These are phyloP conservation scores for Neurospora hispaniola DNA, from an alignment of 495 filamentous ascomycete genomes.

Conservation along the genomic window DNA sequence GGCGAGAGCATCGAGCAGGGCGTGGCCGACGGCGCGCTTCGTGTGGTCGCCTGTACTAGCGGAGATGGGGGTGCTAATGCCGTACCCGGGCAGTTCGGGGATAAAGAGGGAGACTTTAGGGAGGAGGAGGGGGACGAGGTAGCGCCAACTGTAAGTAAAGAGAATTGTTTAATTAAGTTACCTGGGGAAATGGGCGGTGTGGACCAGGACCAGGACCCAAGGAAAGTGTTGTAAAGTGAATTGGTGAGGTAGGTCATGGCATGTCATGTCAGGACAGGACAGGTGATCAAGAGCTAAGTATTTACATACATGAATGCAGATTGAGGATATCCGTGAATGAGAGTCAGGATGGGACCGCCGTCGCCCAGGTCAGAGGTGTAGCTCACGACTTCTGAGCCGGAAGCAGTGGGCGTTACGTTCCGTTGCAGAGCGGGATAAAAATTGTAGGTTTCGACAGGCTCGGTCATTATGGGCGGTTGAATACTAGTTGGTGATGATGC, in stretches of 20 bases:
- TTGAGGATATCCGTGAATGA: constrained; percentile 19
- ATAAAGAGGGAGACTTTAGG: constrained; percentile 25
- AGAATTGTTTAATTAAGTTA: no score
- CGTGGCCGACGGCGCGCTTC: constrained; percentile 27
- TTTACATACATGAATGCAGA: constrained; percentile 17
- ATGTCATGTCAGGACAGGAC: background rate
- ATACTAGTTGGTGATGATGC: background rate
- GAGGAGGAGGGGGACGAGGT: constrained; percentile 8
- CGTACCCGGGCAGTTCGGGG: constrained; percentile 40
- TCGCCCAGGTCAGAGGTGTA: constrained; percentile 12
- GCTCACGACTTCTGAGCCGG: constrained; percentile 13
- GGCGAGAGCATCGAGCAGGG: constrained; percentile 25
- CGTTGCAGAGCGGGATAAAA: constrained; percentile 12
- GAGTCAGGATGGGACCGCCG: constrained; percentile 10
- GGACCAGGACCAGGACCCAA: background rate
- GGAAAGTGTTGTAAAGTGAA: background rate
- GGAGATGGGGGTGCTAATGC: constrained; percentile 22
- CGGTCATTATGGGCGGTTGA: background rate
- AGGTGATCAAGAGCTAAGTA: no score
- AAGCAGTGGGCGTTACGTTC: constrained; percentile 12
- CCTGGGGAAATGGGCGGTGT: no score
- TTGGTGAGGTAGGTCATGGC: background rate
- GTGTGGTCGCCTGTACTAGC: background rate
- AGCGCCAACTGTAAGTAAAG: constrained; percentile 8
- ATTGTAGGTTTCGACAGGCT: constrained; percentile 9